Percentiles rank a stretch among this genome's conserved stretches.
Conservation (phyloP, 805 yeast species). For the Limtongia smithiae region DNA sequence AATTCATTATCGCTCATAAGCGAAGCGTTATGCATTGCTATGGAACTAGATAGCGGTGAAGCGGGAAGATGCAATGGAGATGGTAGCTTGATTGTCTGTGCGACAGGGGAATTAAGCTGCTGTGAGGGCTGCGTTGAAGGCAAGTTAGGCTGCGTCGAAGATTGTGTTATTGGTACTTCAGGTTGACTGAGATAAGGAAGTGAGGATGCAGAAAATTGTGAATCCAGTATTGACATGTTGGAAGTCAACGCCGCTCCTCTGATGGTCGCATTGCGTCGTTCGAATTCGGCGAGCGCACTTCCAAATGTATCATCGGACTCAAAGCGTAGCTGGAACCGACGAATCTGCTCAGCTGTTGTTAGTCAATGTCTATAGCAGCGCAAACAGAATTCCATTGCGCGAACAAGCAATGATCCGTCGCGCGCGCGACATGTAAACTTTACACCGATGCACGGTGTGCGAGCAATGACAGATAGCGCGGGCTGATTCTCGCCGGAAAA, state of each 20-base stretch:
- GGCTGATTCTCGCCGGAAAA: neutral
- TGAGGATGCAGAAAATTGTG: no score
- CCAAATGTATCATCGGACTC: conserved; percentile 5
- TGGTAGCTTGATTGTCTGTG: no score
- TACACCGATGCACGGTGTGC: conserved; percentile 20
- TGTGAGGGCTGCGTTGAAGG: no score
- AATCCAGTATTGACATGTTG: neutral
- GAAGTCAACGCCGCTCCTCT: conserved; percentile 8
- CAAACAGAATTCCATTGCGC: neutral
- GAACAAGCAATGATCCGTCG: conserved; percentile 6
- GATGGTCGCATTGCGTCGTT: conserved; percentile 7
- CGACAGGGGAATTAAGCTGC: no score
- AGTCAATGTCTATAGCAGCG: neutral
- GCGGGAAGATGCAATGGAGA: no score
- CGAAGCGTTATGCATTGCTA: no score
- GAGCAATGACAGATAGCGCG: conserved; percentile 11
- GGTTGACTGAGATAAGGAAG: no score
- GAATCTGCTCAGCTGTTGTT: conserved; percentile 1
- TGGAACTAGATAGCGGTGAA: no score
- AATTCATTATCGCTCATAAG: no score
- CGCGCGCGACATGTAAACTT: conserved; percentile 1
- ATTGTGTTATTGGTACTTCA: no score
- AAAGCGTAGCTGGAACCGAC: conserved; percentile 23
- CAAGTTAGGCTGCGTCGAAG: no score
- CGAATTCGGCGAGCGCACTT: conserved; percentile 12